These are phyloP conservation scores for Penicillium taxi DNA, from an alignment of 495 filamentous ascomycete species.

Conservation along the genomic window DNA sequence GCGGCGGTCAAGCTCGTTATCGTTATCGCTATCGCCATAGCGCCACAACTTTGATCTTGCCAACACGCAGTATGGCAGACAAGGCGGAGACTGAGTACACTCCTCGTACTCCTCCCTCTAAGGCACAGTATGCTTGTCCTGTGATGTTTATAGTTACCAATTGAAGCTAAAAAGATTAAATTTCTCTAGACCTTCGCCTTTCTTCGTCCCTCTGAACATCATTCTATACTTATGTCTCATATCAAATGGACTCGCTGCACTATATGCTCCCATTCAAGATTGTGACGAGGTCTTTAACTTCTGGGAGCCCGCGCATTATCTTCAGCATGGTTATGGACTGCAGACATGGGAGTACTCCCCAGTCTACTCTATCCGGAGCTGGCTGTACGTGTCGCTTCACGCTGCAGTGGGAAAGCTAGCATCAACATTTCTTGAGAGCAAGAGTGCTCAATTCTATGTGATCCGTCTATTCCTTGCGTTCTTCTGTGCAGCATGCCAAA, in stretches of 20 bases:
- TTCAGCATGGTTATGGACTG: constrained; percentile 84
- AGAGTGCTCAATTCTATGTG: constrained; percentile 77
- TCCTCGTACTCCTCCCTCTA: constrained; percentile 15
- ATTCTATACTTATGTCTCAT: constrained; percentile 71
- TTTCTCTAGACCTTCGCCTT: constrained; percentile 40
- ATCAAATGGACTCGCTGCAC: constrained; percentile 67
- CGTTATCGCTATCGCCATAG: constrained; percentile 16
- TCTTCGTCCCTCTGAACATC: constrained; percentile 60
- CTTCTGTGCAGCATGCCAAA: constrained; percentile 71
- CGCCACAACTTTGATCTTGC: constrained; percentile 1
- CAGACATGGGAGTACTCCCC: constrained; percentile 99
- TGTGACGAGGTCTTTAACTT: constrained; percentile 99
- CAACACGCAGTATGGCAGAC: not conserved
- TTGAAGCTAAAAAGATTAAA: constrained; percentile 10
- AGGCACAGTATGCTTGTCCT: constrained; percentile 24
- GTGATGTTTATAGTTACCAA: too few relatives aligned
- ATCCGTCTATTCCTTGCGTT: constrained; percentile 67
- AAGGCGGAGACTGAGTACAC: constrained; percentile 8
- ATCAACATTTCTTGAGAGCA: constrained; percentile 49
- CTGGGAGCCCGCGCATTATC: constrained; percentile 96
- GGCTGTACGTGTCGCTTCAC: constrained; percentile 87
- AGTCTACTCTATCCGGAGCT: constrained; percentile 89
- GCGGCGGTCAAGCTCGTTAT: constrained; percentile 28
- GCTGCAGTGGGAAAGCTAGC: constrained; percentile 59
- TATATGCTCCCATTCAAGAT: constrained; percentile 88